Evolutionary conservation across 1,284 basidiomycete species (phyloP).

Genomic region (Fomitopsis schrenkii): DNA sequence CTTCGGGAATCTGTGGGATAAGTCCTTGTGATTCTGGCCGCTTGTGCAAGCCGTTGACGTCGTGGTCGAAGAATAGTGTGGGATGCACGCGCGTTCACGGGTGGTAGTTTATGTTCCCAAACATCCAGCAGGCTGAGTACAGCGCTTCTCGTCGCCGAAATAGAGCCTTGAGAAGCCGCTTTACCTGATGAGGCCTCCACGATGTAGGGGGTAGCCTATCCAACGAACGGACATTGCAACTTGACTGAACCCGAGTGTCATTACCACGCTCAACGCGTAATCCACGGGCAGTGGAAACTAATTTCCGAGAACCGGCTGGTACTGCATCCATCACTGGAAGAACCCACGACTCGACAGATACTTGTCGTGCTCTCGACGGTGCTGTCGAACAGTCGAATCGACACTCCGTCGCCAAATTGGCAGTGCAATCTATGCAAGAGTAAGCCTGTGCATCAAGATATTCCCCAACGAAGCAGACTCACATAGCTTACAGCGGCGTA

Average conservation of each 20-base stretch:
- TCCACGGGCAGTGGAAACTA: neutral
- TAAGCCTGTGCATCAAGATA: neutral
- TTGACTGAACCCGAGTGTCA: neutral
- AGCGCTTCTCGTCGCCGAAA: neutral
- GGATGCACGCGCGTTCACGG: neutral
- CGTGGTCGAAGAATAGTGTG: neutral
- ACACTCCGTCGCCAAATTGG: slow-evolving; percentile 50
- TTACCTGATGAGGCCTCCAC: neutral
- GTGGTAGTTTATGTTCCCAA: neutral
- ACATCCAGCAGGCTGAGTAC: neutral
- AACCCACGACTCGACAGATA: slow-evolving; percentile 33
- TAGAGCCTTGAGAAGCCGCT: no score
- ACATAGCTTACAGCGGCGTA: slow-evolving; percentile 42
- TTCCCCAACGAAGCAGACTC: slow-evolving; percentile 18
- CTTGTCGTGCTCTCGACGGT: slow-evolving; percentile 43
- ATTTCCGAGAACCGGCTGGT: neutral
- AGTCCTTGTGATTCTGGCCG: neutral
- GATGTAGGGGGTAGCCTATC: neutral
- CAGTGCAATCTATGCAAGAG: slow-evolving; percentile 38
- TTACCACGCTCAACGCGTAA: neutral
- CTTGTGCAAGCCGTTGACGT: neutral
- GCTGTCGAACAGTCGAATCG: slow-evolving; percentile 40
- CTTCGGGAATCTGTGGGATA: neutral
- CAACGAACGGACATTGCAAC: neutral
- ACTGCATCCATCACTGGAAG: neutral